phyloP scores from a whole-genome alignment of 1,139 yeast species.

The Wickerhamomyces sp. region DNA sequence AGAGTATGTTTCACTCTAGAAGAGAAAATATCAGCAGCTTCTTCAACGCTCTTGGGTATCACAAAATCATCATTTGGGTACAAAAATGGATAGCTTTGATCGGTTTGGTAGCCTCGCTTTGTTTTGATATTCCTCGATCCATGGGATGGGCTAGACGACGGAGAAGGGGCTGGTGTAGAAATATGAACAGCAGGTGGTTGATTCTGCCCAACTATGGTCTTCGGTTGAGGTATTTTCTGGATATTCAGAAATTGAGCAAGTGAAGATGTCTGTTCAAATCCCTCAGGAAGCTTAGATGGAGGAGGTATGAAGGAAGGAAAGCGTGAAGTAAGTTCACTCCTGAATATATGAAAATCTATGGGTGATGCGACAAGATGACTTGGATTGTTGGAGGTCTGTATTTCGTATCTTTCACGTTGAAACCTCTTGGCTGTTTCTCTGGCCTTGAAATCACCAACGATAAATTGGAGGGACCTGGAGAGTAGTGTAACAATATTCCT shows the following conservation, averaged over 20 bases:
- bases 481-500: slow-evolving; percentile 53
- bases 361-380: slow-evolving; percentile 57
- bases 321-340: slow-evolving; percentile 68
- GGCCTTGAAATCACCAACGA: slow-evolving; percentile 55
- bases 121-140: slow-evolving; percentile 36
- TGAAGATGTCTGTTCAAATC: slow-evolving; percentile 46
- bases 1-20: slow-evolving; percentile 57
- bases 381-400: slow-evolving; percentile 30
- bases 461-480: slow-evolving; percentile 55
- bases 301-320: slow-evolving; percentile 67
- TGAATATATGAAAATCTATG: slow-evolving; percentile 71
- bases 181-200: slow-evolving; percentile 68
- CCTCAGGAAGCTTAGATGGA: slow-evolving; percentile 37
- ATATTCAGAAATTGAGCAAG: slow-evolving; percentile 45
- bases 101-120: slow-evolving; percentile 71
- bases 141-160: slow-evolving; percentile 55
- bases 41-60: slow-evolving; percentile 73
- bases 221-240: slow-evolving; percentile 32
- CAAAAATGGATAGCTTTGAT: slow-evolving; percentile 74
- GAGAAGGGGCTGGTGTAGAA: slow-evolving; percentile 89
- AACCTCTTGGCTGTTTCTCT: slow-evolving; percentile 45
- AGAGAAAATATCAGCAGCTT: slow-evolving; percentile 65
- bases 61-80: slow-evolving; percentile 47
- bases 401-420: slow-evolving; percentile 39
- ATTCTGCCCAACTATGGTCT: slow-evolving; percentile 48